Evolutionary conservation across 2,329 filamentous ascomycete genomes (phyloP), one percentile per base, ranked within the genome.

Genomic region (Arthrobotrys megalospora): DNA sequence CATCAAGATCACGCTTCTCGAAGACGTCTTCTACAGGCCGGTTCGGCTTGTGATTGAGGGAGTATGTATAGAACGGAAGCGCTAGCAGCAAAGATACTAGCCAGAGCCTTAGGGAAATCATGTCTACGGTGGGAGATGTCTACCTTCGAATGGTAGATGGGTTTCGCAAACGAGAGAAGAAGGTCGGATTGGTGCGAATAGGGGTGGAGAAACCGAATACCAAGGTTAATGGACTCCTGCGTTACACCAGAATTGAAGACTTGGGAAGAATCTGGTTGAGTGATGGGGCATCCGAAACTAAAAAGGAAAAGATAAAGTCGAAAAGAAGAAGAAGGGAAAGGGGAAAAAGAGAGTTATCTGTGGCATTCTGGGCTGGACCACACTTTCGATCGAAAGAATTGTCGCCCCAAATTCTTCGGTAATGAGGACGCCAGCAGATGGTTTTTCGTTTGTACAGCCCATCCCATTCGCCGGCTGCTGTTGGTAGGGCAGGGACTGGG

Each of bases 21-120:
- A 77, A 77, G 41, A 77, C 73, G 71, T 77, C 73, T 19, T 77
- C 73, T 8, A 34, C 66, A 7, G 66, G 73, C 28, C 52, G 36
- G 28, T 71, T 71, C 41, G 73, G 73, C 41, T 43, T 62, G n/a
- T 77, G 67, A 21, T 71, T 67, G 41, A 77, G 62, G 34, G 73
- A 77, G 21, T 71, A 77, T 53, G 73, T 55, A 19, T 77, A 77
- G 28, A 77, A 67, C 19, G 73, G 73, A 43, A 77, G 73, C 19
- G 60, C 65, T 11, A 77, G 66, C 5, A 77, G 66, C 28, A 77
- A 28, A 60, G 73, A 71, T 45, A 77, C 28, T n/a, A 77, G 48
- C 66, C 66, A 77, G 21, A 71, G 41, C 21, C 73, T 70, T 16
- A 77, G 24, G 28, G 73, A 77, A 48, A 77, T 77, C 73, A 77